Evolutionary conservation across 805 yeast genomes (phyloP), one percentile per base, ranked within the genome.

Genomic region (Ogataea paraovalis): DNA sequence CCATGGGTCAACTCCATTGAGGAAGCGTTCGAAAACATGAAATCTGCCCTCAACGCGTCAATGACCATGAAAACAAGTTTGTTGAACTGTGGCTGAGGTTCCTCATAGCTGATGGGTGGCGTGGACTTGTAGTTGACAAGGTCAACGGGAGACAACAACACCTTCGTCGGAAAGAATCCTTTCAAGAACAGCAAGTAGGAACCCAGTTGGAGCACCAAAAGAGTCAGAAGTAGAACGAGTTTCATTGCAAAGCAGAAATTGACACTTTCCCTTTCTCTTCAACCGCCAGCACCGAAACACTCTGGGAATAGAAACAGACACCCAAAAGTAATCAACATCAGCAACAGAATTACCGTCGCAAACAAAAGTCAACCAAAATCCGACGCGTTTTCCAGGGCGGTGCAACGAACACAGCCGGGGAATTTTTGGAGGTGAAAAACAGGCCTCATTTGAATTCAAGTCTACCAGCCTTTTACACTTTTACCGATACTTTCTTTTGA

Each of bases 121-220:
- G 56, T n/a, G 55, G 64, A 32, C 56, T 64, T 45, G 72, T 72
- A 41, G 52, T 47, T 55, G 60, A 71, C 50, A 52, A 47, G 58
- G 14, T 79, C 78, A 30, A 65, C 65, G 1, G 96, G 96, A 1
- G 83, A 77, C 18, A 88, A 69, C 0, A 85, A 81, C 0, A 80
- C 82, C 61, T 92, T 91, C n/a, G 88, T 82, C 0, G 99, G 98
- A 62, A 94, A 90, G 59, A 92, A 94, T 0, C 99, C 99, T 44
- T 72, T 71, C 40, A 87, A 78, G 61, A 92, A 92, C 6, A 83
- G 58, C 19, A 79, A 51, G 18, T 85, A 69, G 0, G 91, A 87
- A 0, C 61, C 58, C 37, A 80, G 52, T 51, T 85, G 87, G 3
- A 51, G 47, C 6, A 58, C 16, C 19, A 58, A 42, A 9, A 64